A percentile compares a stretch with the other conserved stretches of the same genome.
These are phyloP conservation scores for Apiospora malaysiana DNA, from an alignment of 2,329 filamentous ascomycete genomes.

Conservation along the genomic window DNA sequence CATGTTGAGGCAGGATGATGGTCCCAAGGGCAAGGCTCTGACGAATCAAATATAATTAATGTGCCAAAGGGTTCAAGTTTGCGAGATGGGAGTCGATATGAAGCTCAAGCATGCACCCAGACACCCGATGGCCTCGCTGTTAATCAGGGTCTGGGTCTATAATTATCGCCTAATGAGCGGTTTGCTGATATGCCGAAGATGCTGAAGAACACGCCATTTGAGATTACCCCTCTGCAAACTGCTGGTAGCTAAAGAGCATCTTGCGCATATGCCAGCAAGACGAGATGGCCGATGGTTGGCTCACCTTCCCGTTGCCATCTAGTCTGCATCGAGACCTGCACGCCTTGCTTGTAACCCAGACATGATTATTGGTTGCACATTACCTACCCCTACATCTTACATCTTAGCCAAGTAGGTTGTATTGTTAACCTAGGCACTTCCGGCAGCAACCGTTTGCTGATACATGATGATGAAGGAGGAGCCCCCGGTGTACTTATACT, in stretches of 20 bases:
- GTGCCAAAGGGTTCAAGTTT: background rate
- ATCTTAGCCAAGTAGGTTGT: no score
- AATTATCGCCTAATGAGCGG: background rate
- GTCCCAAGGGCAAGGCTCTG: background rate
- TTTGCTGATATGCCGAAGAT: background rate
- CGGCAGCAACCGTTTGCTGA: background rate
- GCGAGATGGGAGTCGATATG: background rate
- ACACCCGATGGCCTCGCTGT: background rate
- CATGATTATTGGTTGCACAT: background rate
- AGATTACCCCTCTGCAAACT: background rate
- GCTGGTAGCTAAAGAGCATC: background rate
- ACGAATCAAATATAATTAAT: background rate
- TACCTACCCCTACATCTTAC: background rate
- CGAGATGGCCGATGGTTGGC: background rate
- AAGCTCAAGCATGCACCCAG: background rate
- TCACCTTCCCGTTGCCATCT: constrained; percentile 8
- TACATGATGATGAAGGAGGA: no score
- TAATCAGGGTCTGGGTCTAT: background rate
- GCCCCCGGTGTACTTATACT: no score
- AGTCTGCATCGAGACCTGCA: background rate
- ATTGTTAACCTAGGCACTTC: no score
- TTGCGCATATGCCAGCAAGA: background rate
- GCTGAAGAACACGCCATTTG: background rate
- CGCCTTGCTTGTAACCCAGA: background rate
- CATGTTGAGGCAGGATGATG: background rate